Conservation (phyloP, 805 yeast genomes). For the Tetrapisispora nanseiensis region DNA sequence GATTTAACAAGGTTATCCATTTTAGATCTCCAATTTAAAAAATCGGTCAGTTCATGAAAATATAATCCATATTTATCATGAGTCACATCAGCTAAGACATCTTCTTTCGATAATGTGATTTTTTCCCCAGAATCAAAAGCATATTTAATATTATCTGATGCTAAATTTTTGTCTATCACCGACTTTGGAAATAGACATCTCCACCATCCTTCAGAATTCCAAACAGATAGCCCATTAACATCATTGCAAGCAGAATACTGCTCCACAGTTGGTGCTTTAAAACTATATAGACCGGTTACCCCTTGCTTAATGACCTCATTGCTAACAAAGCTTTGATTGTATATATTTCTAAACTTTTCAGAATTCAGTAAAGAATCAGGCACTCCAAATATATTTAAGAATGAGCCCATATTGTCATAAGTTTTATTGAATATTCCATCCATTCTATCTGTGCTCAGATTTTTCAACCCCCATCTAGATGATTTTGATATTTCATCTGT, state of each 20-base stretch:
- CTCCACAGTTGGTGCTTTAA: conserved; percentile 44
- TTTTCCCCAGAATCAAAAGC: conserved; percentile 4
- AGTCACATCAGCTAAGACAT: conserved; percentile 36
- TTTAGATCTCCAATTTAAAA: conserved; percentile 55
- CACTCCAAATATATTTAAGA: background rate
- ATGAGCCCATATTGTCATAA: background rate
- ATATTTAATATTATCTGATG: conserved; percentile 12
- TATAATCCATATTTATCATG: conserved; percentile 44
- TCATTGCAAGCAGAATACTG: conserved; percentile 56
- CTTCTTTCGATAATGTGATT: conserved; percentile 44
- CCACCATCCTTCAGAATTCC: conserved; percentile 87
- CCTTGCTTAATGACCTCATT: conserved; percentile 9
- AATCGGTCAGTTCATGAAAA: conserved; percentile 56
- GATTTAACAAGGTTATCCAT: conserved; percentile 39
- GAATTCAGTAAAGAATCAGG: background rate
- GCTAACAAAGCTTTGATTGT: background rate
- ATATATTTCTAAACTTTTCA: background rate
- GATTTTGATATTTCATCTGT: background rate
- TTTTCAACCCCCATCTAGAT: background rate
- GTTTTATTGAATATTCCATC: background rate
- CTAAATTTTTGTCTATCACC: conserved; percentile 27
- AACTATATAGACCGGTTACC: conserved; percentile 39
- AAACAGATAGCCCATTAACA: conserved; percentile 58
- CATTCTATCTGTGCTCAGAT: background rate
- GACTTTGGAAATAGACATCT: conserved; percentile 71